Percentiles rank a stretch among this genome's conserved stretches.
phyloP scores from a whole-genome alignment of 495 filamentous ascomycete species.

The Aspergillus conjunctus region DNA sequence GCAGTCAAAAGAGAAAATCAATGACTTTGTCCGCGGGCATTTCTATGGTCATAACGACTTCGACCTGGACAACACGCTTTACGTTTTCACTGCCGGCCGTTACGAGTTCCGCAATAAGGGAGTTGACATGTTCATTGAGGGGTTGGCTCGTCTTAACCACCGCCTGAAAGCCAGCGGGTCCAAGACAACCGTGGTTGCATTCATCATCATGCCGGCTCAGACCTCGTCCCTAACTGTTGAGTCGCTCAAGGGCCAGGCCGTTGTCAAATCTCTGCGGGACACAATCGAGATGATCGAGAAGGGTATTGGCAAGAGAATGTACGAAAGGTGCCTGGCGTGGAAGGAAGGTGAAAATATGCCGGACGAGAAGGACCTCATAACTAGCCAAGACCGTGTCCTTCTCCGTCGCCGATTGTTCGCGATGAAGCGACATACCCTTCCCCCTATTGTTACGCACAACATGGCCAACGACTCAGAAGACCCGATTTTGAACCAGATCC shows the following conservation, averaged over 20 bases:
- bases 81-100: constrained; percentile 93
- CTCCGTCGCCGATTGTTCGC: constrained; percentile 89
- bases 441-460: constrained; percentile 99
- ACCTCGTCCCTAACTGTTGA: constrained; percentile 96
- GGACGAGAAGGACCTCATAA: constrained; percentile 93
- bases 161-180: constrained; percentile 80
- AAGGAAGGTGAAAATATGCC: constrained; percentile 90
- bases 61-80: constrained; percentile 94
- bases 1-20: constrained; percentile 94
- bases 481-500: constrained; percentile 93
- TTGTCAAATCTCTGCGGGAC: constrained; percentile 93
- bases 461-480: constrained; percentile 95
- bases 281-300: constrained; percentile 88
- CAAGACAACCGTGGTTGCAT: constrained; percentile 95
- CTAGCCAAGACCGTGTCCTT: constrained; percentile 88
- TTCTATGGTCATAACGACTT: constrained; percentile 99
- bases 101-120: constrained; percentile 99
- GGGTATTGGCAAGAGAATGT: constrained; percentile 88
- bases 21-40: constrained; percentile 96
- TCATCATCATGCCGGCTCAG: constrained; percentile 98
- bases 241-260: constrained; percentile 92
- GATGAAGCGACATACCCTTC: constrained; percentile 87
- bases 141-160: constrained; percentile 90
- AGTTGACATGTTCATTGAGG: constrained; percentile 99
- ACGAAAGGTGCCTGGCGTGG: constrained; percentile 90